phyloP scores from a whole-genome alignment of 768 basidiomycete genomes.

The Tulasnella sp. region DNA sequence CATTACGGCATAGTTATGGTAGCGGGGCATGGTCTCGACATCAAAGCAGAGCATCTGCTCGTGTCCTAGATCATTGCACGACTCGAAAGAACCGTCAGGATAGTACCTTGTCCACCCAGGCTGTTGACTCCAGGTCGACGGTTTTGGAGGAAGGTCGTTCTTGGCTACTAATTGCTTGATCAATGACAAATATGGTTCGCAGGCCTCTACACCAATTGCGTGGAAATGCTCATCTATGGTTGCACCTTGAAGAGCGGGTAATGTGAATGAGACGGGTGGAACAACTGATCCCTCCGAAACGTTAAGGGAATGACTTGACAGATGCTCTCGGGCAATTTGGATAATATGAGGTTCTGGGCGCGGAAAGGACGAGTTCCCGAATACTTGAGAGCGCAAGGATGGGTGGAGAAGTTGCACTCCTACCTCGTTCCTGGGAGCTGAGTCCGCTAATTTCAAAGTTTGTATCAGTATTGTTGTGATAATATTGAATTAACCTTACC shows the following conservation, averaged over 20 bases:
- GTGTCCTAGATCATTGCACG: conserved; percentile 49
- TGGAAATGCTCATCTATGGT: conserved; percentile 85
- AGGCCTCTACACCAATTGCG: conserved; percentile 49
- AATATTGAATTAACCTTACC: too few species aligned
- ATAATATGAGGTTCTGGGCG: conserved; percentile 46
- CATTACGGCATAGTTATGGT: conserved; percentile 73
- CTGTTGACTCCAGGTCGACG: conserved; percentile 39
- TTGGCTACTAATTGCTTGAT: conserved; percentile 42
- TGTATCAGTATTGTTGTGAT: too few species aligned
- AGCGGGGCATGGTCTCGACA: conserved; percentile 81
- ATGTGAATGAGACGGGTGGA: conserved; percentile 63
- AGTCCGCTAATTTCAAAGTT: neutral
- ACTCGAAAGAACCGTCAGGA: conserved; percentile 63
- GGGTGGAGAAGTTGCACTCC: conserved; percentile 90
- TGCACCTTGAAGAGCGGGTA: conserved; percentile 71
- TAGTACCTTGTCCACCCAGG: conserved; percentile 88
- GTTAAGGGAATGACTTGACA: conserved; percentile 68
- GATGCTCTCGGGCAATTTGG: conserved; percentile 68
- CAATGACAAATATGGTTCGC: conserved; percentile 67
- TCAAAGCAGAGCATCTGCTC: conserved; percentile 80
- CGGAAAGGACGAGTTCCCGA: conserved; percentile 53
- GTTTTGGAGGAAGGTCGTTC: conserved; percentile 44
- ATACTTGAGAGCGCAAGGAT: conserved; percentile 69
- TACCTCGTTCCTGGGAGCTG: conserved; percentile 47
- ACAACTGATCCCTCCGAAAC: conserved; percentile 66